phyloP scores from a whole-genome alignment of 805 yeast species.

The Candida stauntonica region DNA sequence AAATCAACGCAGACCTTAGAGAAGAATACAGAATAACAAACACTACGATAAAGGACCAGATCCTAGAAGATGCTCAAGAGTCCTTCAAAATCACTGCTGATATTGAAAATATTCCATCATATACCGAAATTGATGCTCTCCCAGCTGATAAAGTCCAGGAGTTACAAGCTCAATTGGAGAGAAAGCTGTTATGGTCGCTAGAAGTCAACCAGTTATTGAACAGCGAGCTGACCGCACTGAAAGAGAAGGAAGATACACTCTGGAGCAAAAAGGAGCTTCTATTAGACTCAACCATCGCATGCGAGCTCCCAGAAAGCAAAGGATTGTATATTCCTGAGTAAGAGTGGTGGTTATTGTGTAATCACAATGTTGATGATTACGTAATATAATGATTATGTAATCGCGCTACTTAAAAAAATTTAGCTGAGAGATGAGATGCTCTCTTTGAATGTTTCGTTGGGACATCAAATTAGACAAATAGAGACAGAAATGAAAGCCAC shows the following conservation, averaged over 20 bases:
- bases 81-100: slow-evolving; percentile 9
- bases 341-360: too few relatives aligned
- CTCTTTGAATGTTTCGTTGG: too few relatives aligned
- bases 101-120: slow-evolving; percentile 19
- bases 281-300: slow-evolving; percentile 37
- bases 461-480: too few relatives aligned
- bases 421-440: too few relatives aligned
- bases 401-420: too few relatives aligned
- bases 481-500: too few relatives aligned
- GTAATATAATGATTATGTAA: too few relatives aligned
- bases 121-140: slow-evolving; percentile 15
- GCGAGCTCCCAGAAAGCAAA: slow-evolving; percentile 24
- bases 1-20: slow-evolving; percentile 23
- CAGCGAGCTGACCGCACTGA: slow-evolving; percentile 27
- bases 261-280: slow-evolving; percentile 41
- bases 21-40: slow-evolving; percentile 16
- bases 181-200: slow-evolving; percentile 34
- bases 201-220: slow-evolving; percentile 37
- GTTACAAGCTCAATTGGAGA: slow-evolving; percentile 29
- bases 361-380: too few relatives aligned
- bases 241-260: slow-evolving; percentile 31
- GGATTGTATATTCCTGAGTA: slow-evolving; percentile 4
- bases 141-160: slow-evolving; percentile 12
- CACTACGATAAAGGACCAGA: slow-evolving; percentile 5
- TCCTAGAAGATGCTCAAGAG: slow-evolving; percentile 4